These are phyloP conservation scores for Coemansia sp. DNA, from an alignment of 192 early-diverging fungal genomes.

Conservation along the genomic window DNA sequence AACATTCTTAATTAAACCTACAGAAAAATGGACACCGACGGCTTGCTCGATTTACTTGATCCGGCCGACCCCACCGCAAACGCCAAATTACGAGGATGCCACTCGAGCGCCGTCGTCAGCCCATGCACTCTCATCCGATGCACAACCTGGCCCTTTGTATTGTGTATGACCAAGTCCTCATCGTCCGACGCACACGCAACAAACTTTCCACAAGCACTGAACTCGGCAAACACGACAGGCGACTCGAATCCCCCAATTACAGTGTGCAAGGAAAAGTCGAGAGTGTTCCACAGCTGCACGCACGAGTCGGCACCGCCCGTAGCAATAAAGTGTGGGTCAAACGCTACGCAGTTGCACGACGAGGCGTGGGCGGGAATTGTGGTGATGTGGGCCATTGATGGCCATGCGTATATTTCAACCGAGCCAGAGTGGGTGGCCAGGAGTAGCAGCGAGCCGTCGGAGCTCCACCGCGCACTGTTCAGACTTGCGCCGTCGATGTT, in stretches of 20 bases:
- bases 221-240: slow-evolving; percentile 31
- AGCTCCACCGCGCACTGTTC: slow-evolving; percentile 28
- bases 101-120: slow-evolving; percentile 35
- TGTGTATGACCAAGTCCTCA: slow-evolving; percentile 26
- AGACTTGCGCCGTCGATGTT: slow-evolving; percentile 13
- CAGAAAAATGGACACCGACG: slow-evolving; percentile 25
- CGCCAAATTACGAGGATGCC: slow-evolving; percentile 48
- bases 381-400: slow-evolving; percentile 38
- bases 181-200: slow-evolving; percentile 49
- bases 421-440: slow-evolving; percentile 33
- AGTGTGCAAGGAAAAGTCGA: slow-evolving; percentile 29
- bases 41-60: slow-evolving; percentile 15
- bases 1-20: background rate
- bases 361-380: slow-evolving; percentile 31
- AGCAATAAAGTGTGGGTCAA: slow-evolving; percentile 30
- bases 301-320: slow-evolving; percentile 45
- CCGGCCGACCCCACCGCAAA: slow-evolving; percentile 36
- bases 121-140: slow-evolving; percentile 22
- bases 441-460: slow-evolving; percentile 23
- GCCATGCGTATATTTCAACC: slow-evolving; percentile 46
- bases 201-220: slow-evolving; percentile 40
- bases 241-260: slow-evolving; percentile 35
- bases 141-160: slow-evolving; percentile 23
- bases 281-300: slow-evolving; percentile 29
- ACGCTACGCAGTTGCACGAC: slow-evolving; percentile 29